Evolutionary conservation across 441 rosid genomes (phyloP), one percentile per base, ranked within the genome.

Genomic region (Erodium moschatum): DNA sequence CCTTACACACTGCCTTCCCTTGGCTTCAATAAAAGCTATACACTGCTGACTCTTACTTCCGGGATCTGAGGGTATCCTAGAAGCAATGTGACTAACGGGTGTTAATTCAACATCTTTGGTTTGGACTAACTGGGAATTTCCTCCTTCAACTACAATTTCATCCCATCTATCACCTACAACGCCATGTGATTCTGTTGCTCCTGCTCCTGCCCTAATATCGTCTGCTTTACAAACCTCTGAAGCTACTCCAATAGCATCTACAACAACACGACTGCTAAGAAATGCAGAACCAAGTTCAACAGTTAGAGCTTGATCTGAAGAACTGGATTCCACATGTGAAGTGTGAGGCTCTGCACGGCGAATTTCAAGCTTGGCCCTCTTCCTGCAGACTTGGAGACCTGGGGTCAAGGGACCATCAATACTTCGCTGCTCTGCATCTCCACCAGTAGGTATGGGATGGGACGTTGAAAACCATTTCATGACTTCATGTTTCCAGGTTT

Each of bases 1-100:
- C 81, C 99, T 90, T 74, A 90, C 95, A 67, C 99, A 95, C 78
- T 87, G 97, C 69, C 99, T 86, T 79, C 95, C 97, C 78, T 95
- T 95, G 0, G 98, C 80, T 77, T 95, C 96, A 66, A 95, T 88
- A 78, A 86, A 95, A 70, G 99, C 99, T 77, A 69, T 74, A 74
- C 99, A 95, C 71, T 86, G 97, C 64, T 87, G 85, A 76, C 83
- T 87, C 81, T 85, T 90, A 74, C 73, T 82, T 20, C 90, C 90
- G 70, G 76, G 61, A 72, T 83, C 92, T 73, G 81, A n/a, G 6
- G 78, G 71, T 79, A 74, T 86, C 81, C 66, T 82, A 78, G 71
- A 58, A 70, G 65, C 70, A 12, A 70, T 64, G 70, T 80, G 84
- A 73, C 77, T 81, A 38, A 77, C 64, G 33, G 83, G 83, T n/a